These are phyloP conservation scores for Orbilia brochopaga DNA, from an alignment of 2,329 filamentous ascomycete species.

Conservation along the genomic window DNA sequence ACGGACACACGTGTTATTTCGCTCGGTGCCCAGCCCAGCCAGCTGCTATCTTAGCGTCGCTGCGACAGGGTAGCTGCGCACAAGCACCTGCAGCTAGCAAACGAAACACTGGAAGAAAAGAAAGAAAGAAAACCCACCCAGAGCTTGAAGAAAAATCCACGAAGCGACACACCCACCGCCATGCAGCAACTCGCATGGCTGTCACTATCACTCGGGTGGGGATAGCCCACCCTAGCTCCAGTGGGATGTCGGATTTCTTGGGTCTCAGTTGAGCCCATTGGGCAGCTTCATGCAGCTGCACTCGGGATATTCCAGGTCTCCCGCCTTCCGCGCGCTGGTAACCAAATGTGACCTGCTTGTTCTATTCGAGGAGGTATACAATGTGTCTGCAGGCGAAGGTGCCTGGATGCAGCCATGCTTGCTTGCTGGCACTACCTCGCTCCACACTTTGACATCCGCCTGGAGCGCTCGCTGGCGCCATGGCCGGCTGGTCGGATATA, in stretches of 20 bases:
- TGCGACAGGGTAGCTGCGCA: not conserved
- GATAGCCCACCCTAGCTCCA: constrained; percentile 21
- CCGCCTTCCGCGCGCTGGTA: not conserved
- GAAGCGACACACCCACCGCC: constrained; percentile 13
- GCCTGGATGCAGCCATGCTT: too few relatives aligned
- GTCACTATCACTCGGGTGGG: constrained; percentile 29
- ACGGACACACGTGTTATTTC: constrained; percentile 13
- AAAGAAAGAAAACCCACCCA: constrained; percentile 5
- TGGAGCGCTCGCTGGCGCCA: constrained; percentile 6
- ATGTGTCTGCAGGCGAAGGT: too few relatives aligned
- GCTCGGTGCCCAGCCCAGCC: not conserved
- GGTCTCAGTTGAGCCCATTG: not conserved
- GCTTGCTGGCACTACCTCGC: too few relatives aligned
- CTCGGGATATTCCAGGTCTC: not conserved
- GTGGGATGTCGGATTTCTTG: constrained; percentile 20
- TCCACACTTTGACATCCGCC: not conserved
- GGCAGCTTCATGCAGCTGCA: not conserved
- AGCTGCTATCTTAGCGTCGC: not conserved
- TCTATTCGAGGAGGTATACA: not conserved
- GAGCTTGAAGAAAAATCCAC: not conserved
- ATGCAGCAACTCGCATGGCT: constrained; percentile 34
- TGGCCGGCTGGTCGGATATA: constrained; percentile 11
- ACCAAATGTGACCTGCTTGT: not conserved
- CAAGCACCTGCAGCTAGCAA: not conserved
- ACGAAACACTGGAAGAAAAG: not conserved